Evolutionary conservation across 1,284 basidiomycete genomes (phyloP).

Genomic region (Rhodofomes roseus): DNA sequence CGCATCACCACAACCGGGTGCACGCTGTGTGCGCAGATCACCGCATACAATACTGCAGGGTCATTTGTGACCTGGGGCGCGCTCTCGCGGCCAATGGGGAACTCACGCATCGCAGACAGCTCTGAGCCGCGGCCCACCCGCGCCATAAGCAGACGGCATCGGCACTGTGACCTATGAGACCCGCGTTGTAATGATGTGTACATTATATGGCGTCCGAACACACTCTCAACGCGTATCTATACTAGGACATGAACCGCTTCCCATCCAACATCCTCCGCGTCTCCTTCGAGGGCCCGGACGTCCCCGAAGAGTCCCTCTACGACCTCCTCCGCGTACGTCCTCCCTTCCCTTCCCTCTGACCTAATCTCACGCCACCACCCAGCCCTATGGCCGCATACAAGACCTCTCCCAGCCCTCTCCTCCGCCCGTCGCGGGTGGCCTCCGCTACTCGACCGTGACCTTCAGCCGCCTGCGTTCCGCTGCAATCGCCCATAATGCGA

Average conservation of each 20-base stretch:
- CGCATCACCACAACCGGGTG: too few relatives aligned
- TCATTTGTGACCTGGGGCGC: too few relatives aligned
- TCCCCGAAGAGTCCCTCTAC: slow-evolving; percentile 76
- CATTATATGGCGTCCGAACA: background rate
- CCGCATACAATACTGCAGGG: too few relatives aligned
- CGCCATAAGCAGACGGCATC: too few relatives aligned
- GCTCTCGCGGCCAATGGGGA: too few relatives aligned
- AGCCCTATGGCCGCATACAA: slow-evolving; percentile 83
- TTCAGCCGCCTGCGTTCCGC: slow-evolving; percentile 70
- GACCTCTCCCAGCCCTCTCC: slow-evolving; percentile 63
- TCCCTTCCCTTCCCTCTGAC: background rate
- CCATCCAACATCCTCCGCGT: slow-evolving; percentile 72
- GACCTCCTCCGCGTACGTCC: slow-evolving; percentile 61
- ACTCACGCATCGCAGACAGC: too few relatives aligned
- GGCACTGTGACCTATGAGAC: too few relatives aligned
- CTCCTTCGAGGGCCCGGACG: slow-evolving; percentile 84
- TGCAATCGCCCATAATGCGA: slow-evolving; percentile 79
- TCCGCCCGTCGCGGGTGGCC: slow-evolving; percentile 57
- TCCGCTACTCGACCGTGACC: slow-evolving; percentile 60
- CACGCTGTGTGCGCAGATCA: too few relatives aligned
- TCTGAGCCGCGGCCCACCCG: too few relatives aligned
- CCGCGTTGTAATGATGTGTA: too few relatives aligned
- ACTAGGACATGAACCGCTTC: slow-evolving; percentile 81
- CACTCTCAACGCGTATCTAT: too few relatives aligned
- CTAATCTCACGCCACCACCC: slow-evolving; percentile 13